Percentiles rank a stretch among this genome's conserved stretches.
Evolutionary conservation across 306 rosid species (phyloP).

Genomic region (Inga laurina): DNA sequence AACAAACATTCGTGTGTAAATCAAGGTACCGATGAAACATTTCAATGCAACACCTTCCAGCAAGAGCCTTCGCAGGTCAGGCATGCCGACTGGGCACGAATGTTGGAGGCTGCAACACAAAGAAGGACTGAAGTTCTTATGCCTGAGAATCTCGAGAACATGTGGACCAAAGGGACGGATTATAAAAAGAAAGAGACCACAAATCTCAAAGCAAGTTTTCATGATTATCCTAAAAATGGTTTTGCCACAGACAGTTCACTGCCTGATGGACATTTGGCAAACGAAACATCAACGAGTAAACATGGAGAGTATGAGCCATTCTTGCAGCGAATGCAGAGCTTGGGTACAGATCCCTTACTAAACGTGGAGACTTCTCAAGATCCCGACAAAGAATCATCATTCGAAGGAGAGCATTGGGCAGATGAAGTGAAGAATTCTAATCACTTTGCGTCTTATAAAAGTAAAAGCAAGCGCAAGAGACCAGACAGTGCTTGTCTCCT

Average conservation of each 20-base stretch:
- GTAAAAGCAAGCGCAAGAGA: slow-evolving; percentile 62
- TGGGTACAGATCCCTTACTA: slow-evolving; percentile 44
- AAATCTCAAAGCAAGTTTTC: slow-evolving; percentile 46
- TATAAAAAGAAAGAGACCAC: slow-evolving; percentile 83
- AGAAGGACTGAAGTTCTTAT: slow-evolving; percentile 91
- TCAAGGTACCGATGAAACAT: slow-evolving; percentile 45
- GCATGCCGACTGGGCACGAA: slow-evolving; percentile 82
- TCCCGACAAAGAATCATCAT: slow-evolving; percentile 36
- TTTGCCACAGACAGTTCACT: neutral
- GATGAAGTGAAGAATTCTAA: slow-evolving; percentile 42
- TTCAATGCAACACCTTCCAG: slow-evolving; percentile 33
- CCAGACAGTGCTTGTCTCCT: slow-evolving; percentile 78
- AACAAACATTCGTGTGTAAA: slow-evolving; percentile 45
- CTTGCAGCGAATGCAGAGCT: slow-evolving; percentile 25
- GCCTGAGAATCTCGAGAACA: slow-evolving; percentile 98
- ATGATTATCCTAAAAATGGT: slow-evolving; percentile 36
- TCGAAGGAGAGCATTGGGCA: slow-evolving; percentile 39
- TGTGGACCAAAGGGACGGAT: slow-evolving; percentile 99
- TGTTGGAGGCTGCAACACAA: slow-evolving; percentile 82
- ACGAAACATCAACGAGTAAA: slow-evolving; percentile 45
- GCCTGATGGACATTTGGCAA: slow-evolving; percentile 36
- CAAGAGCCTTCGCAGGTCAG: slow-evolving; percentile 53
- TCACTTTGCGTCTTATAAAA: neutral
- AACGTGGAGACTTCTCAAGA: slow-evolving; percentile 47
- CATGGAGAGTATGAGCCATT: slow-evolving; percentile 40